Conservation (phyloP, 331 rosid genomes). For the Erythrophleum ivorense region DNA sequence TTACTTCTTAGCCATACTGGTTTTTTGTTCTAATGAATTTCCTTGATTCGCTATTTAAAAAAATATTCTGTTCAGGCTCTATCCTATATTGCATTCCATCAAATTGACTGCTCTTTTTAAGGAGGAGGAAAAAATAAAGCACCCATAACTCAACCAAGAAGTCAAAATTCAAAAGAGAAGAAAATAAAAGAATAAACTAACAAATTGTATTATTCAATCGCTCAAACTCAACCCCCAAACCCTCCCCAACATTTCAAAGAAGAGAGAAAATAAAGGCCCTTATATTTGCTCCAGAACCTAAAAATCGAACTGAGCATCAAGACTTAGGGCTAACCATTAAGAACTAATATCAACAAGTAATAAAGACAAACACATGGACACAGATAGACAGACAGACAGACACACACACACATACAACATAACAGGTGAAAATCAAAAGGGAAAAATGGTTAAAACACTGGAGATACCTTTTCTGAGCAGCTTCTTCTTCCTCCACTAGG, state of each 20-base stretch:
- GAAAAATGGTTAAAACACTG: constrained; percentile 30
- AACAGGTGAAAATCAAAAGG: constrained; percentile 21
- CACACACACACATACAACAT: background rate
- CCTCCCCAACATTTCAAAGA: background rate
- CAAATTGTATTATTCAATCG: background rate
- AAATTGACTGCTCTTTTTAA: background rate
- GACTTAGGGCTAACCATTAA: constrained; percentile 18
- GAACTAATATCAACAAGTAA: background rate
- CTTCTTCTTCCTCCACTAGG: constrained; percentile 95
- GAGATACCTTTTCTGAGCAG: constrained; percentile 84
- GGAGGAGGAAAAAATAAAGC: constrained; percentile 21
- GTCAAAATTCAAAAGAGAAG: constrained; percentile 14
- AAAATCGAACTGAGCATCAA: constrained; percentile 34
- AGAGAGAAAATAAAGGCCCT: background rate
- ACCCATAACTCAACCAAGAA: constrained; percentile 25
- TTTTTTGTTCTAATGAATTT: constrained; percentile 18
- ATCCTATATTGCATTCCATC: constrained; percentile 22
- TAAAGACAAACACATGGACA: background rate
- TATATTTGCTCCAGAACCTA: constrained; percentile 31
- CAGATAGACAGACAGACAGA: too few relatives aligned
- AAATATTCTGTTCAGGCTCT: background rate
- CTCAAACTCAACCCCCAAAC: constrained; percentile 9
- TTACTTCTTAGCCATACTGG: background rate
- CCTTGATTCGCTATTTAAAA: constrained; percentile 12
- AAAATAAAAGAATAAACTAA: background rate